Percentiles rank a stretch among this genome's conserved stretches.
These are phyloP conservation scores for Wickerhamomyces hampshirensis DNA, from an alignment of 805 yeast species.

Conservation along the genomic window DNA sequence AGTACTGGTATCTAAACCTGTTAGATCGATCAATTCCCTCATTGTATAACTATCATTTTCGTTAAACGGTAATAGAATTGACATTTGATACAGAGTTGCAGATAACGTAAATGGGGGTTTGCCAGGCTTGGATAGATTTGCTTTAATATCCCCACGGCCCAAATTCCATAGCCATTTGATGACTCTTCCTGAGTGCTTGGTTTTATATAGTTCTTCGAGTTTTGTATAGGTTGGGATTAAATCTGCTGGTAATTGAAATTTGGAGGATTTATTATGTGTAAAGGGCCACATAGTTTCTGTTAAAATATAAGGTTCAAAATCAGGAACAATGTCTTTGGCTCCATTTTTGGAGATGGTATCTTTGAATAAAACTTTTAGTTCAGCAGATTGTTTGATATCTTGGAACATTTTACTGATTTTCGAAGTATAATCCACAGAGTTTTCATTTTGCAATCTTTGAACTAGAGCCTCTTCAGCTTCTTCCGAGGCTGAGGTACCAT, in stretches of 20 bases:
- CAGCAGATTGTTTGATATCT: constrained; percentile 83
- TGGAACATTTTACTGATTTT: constrained; percentile 95
- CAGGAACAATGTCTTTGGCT: constrained; percentile 34
- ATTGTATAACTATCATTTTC: constrained; percentile 55
- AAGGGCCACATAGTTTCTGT: constrained; percentile 91
- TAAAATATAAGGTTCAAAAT: constrained; percentile 70
- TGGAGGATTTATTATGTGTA: constrained; percentile 28
- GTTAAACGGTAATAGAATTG: constrained; percentile 82
- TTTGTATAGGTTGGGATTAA: constrained; percentile 59
- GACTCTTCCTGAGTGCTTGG: constrained; percentile 80
- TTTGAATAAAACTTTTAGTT: constrained; percentile 56
- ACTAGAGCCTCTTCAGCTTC: constrained; percentile 78
- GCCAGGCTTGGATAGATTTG: constrained; percentile 75
- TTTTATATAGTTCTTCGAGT: constrained; percentile 63
- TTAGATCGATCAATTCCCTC: constrained; percentile 56
- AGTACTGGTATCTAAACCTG: constrained; percentile 60
- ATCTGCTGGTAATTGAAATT: constrained; percentile 58
- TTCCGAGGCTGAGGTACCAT: constrained; percentile 79
- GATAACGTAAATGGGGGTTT: constrained; percentile 77
- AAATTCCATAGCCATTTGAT: constrained; percentile 95
- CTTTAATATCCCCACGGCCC: constrained; percentile 87
- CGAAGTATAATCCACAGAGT: constrained; percentile 87
- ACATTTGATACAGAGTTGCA: constrained; percentile 81
- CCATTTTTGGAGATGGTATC: constrained; percentile 38
- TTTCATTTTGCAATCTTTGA: constrained; percentile 80